phyloP scores from a whole-genome alignment of 2,329 filamentous ascomycete genomes.

The Phialemonium atrogriseum region DNA sequence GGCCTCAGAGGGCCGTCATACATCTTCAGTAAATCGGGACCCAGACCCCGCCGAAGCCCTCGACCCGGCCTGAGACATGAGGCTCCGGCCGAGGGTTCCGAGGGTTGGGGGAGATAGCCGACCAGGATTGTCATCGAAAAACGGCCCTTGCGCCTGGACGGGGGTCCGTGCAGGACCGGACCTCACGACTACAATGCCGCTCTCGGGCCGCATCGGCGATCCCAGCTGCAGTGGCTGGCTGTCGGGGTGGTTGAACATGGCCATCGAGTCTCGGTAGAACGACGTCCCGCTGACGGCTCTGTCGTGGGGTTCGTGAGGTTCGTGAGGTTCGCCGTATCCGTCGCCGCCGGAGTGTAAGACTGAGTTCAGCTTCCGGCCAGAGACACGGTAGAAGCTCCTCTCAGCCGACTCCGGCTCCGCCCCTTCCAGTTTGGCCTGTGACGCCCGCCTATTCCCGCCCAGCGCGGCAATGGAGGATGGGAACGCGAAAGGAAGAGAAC shows the following conservation, averaged over 20 bases:
- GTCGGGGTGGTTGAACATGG: slow-evolving; percentile 25
- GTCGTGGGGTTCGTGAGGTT: slow-evolving; percentile 19
- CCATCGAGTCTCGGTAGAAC: slow-evolving; percentile 44
- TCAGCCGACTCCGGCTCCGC: slow-evolving; percentile 36
- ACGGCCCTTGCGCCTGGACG: slow-evolving; percentile 46
- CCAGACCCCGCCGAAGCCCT: slow-evolving; percentile 8
- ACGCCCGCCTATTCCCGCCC: slow-evolving; percentile 11
- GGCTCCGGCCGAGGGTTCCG: slow-evolving; percentile 13
- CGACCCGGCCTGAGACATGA: slow-evolving; percentile 12
- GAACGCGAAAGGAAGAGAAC: slow-evolving; percentile 35
- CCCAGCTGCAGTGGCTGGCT: slow-evolving; percentile 37
- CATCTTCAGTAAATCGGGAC: slow-evolving; percentile 16
- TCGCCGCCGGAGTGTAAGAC: slow-evolving; percentile 55
- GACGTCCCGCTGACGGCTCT: slow-evolving; percentile 40
- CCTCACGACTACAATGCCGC: slow-evolving; percentile 51
- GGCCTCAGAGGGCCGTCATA: slow-evolving; percentile 8
- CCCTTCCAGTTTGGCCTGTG: slow-evolving; percentile 9
- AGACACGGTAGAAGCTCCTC: slow-evolving; percentile 55
- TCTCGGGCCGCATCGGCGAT: slow-evolving; percentile 50
- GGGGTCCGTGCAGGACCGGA: slow-evolving; percentile 59
- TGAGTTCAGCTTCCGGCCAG: slow-evolving; percentile 56
- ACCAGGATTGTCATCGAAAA: slow-evolving; percentile 25
- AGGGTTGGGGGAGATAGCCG: slow-evolving; percentile 15
- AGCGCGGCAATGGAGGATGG: slow-evolving; percentile 21
- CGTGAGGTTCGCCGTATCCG: slow-evolving; percentile 45